These are phyloP conservation scores for Fusarium abutilonis DNA, from an alignment of 2,329 filamentous ascomycete genomes.

Conservation along the genomic window DNA sequence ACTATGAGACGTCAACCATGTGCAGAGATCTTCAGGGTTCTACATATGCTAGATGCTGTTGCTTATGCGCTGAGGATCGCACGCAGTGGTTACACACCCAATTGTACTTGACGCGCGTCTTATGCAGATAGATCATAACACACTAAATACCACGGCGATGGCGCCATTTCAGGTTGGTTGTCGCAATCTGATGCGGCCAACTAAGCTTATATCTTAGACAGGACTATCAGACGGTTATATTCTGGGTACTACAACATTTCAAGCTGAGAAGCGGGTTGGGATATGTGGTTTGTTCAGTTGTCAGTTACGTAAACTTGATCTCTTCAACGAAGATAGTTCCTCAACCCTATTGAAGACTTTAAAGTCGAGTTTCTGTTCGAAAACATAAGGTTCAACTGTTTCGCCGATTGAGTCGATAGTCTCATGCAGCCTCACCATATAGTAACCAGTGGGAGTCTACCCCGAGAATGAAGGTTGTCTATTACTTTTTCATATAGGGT, in stretches of 20 bases:
- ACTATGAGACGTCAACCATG: background rate
- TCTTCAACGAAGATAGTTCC: no score
- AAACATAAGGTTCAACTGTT: background rate
- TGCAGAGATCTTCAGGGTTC: slow-evolving; percentile 1
- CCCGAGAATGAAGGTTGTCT: background rate
- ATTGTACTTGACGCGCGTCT: slow-evolving; percentile 1
- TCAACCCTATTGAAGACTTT: background rate
- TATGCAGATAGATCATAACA: background rate
- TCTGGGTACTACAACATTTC: slow-evolving; percentile 10
- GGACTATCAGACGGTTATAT: background rate
- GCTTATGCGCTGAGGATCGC: background rate
- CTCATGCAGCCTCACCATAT: background rate
- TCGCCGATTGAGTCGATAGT: background rate
- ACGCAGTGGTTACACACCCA: background rate
- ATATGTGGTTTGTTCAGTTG: background rate
- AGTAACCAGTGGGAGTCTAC: accelerated
- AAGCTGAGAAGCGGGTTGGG: background rate
- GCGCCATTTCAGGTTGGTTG: slow-evolving; percentile 4
- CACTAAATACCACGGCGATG: background rate
- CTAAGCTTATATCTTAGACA: background rate
- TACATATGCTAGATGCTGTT: slow-evolving; percentile 22
- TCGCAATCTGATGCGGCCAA: background rate
- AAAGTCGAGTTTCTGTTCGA: background rate
- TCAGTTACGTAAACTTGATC: no score
- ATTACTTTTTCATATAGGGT: accelerated